Evolutionary conservation across 208 protist species (phyloP).

Genomic region (Crithidia sp.): DNA sequence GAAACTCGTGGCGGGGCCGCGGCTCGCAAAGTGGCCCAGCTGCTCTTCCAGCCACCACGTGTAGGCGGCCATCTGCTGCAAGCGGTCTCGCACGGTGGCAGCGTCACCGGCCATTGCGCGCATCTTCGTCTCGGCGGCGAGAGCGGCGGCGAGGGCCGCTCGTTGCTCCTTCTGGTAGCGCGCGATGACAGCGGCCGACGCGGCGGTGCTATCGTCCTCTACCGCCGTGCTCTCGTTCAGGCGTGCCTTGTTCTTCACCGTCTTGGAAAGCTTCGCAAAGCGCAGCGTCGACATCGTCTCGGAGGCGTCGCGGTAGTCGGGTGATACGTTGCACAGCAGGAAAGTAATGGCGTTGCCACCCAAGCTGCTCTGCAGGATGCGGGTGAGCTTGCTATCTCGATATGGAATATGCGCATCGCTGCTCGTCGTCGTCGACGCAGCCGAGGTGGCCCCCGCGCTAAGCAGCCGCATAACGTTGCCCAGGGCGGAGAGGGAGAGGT

Average conservation of each 20-base stretch:
- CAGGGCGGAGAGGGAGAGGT: constrained; percentile 89
- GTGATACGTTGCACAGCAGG: constrained; percentile 85
- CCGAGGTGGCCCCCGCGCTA: background rate
- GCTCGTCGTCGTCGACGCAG: background rate
- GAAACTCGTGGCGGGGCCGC: background rate
- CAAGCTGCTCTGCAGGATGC: constrained; percentile 85
- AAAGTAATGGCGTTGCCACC: constrained; percentile 73
- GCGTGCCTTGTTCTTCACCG: constrained; percentile 37
- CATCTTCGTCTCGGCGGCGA: constrained; percentile 21
- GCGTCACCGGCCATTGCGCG: constrained; percentile 14
- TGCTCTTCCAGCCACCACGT: constrained; percentile 61
- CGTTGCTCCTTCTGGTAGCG: constrained; percentile 13
- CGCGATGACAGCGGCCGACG: background rate
- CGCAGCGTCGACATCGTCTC: constrained; percentile 86
- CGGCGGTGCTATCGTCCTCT: constrained; percentile 5
- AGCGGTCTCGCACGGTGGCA: constrained; percentile 10
- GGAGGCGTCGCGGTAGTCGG: constrained; percentile 44
- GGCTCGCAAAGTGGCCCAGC: constrained; percentile 37
- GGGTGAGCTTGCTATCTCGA: constrained; percentile 92
- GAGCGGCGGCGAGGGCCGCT: constrained; percentile 1
- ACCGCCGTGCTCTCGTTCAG: constrained; percentile 18
- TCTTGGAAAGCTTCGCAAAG: constrained; percentile 69
- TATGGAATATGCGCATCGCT: constrained; percentile 74
- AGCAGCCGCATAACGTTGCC: constrained; percentile 90
- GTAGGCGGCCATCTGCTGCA: constrained; percentile 40